These are phyloP conservation scores for Escovopsis sp. DNA, from an alignment of 2,329 filamentous ascomycete genomes.

Conservation along the genomic window DNA sequence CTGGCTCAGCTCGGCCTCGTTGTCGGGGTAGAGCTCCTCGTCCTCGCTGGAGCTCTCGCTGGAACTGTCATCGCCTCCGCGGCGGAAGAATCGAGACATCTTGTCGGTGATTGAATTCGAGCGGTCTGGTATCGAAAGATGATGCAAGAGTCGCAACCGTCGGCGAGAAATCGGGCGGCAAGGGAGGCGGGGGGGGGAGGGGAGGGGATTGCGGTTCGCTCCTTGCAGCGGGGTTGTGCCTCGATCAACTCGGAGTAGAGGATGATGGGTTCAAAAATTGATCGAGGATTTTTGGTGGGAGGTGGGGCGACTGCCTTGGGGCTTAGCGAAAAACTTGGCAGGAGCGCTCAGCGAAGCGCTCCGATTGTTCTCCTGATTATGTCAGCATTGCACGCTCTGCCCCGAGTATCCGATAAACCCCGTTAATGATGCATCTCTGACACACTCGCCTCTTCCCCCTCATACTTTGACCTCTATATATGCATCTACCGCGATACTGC, in stretches of 20 bases:
- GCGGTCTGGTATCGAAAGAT: slow-evolving; percentile 1
- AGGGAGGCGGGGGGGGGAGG: not conserved
- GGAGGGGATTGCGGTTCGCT: slow-evolving; percentile 6
- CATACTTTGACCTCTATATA: too few species aligned
- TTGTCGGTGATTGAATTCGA: slow-evolving; percentile 22
- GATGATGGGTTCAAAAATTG: slow-evolving; percentile 14
- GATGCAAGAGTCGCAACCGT: slow-evolving; percentile 6
- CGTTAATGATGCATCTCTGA: not conserved
- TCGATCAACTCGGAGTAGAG: slow-evolving; percentile 5
- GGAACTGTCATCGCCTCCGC: slow-evolving; percentile 81
- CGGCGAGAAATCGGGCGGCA: slow-evolving; percentile 1
- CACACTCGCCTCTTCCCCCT: slow-evolving; percentile 1
- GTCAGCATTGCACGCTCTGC: not conserved
- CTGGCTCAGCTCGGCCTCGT: slow-evolving; percentile 27
- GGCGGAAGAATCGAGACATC: slow-evolving; percentile 97
- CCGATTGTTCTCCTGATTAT: slow-evolving; percentile 7
- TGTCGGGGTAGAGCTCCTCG: slow-evolving; percentile 71
- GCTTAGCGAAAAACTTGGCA: slow-evolving; percentile 19
- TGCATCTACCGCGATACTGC: not conserved
- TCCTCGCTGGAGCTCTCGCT: slow-evolving; percentile 92
- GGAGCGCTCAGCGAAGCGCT: not conserved
- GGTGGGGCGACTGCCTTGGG: slow-evolving; percentile 24
- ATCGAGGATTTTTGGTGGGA: slow-evolving; percentile 26
- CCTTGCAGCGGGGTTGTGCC: slow-evolving; percentile 24
- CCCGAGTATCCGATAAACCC: too few species aligned